Evolutionary conservation across 345 rosid genomes (phyloP), one percentile per base, ranked within the genome.

Genomic region (Populus simonii): DNA sequence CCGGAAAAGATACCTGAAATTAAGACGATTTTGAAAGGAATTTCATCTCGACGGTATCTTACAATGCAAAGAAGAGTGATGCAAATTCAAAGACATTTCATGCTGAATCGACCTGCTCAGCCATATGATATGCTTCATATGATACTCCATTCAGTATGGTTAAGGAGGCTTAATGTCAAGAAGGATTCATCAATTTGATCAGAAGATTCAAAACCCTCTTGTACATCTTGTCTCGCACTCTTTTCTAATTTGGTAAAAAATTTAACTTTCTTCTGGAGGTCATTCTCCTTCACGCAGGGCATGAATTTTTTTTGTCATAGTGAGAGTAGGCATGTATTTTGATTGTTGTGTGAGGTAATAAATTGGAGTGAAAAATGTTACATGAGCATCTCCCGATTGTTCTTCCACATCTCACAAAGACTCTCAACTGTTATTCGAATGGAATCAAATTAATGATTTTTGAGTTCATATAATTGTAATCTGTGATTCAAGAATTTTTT

Each of bases 81-180:
- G 73, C 73, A 76, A 68, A 89, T 92, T 39, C 81, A 74, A 29
- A 88, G 80, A 80, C 93, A 92, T 78, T 92, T 89, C 45, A 79
- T 67, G 1, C 1, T 89, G 59, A 88, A 91, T 38, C 83, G 91
- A 53, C 95, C 93, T 15, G 80, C 93, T 35, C 79, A 87, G 79
- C 91, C 92, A 3, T 92, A 78, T 78, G 93, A 90, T 80, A 81
- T 87, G 66, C 41, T 92, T 77, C 87, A 88, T 76, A 92, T 92
- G 96, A 80, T 92, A 29, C 73, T 89, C 76, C 96, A 92, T 70
- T 92, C 92, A 11, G 79, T 89, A 2, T 92, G 96, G 96, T 81
- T 92, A 20, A 88, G 92, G 51, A 85, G 93, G 83, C 86, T 92
- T 35, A 89, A 91, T 71, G 68, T 88, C 53, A 81, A 81, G 77